Conservation (phyloP, 371 early-diverging fungal species). For the Parasitella parasitica region DNA sequence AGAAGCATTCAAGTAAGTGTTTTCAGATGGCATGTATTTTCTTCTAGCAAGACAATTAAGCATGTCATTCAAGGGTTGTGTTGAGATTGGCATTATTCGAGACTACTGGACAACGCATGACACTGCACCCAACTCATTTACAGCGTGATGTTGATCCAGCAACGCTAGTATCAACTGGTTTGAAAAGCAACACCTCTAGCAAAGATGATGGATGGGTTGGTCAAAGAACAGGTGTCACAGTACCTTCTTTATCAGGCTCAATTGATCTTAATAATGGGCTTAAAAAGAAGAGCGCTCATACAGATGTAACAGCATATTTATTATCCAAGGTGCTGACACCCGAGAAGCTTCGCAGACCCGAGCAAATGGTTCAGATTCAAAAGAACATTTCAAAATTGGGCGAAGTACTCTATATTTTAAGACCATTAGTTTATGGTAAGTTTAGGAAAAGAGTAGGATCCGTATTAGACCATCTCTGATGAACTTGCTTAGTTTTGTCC, state of each 20-base stretch:
- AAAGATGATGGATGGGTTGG: conserved; percentile 38
- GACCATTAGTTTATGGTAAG: conserved; percentile 82
- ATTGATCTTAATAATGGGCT: conserved; percentile 27
- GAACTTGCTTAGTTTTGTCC: conserved; percentile 56
- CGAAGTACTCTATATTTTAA: conserved; percentile 79
- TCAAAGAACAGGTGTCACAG: conserved; percentile 37
- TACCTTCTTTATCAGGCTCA: conserved; percentile 31
- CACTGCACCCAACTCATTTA: conserved; percentile 63
- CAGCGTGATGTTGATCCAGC: conserved; percentile 76
- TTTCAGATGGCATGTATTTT: not conserved
- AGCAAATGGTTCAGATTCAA: conserved; percentile 68
- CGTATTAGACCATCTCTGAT: not conserved
- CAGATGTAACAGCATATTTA: conserved; percentile 67
- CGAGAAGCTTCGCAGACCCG: conserved; percentile 61
- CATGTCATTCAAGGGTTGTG: conserved; percentile 39
- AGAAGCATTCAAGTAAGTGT: conserved; percentile 71
- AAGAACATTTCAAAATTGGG: conserved; percentile 60
- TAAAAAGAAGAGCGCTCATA: conserved; percentile 13
- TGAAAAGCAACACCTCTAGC: not conserved
- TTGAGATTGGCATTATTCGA: conserved; percentile 62
- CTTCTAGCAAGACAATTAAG: not conserved
- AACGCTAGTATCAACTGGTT: conserved; percentile 27
- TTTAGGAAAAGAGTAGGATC: no score
- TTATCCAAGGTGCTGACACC: conserved; percentile 63
- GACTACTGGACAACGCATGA: conserved; percentile 65